These are phyloP conservation scores for Erythrobasidium hasegawianum DNA, from an alignment of 1,284 basidiomycete genomes.

Conservation along the genomic window DNA sequence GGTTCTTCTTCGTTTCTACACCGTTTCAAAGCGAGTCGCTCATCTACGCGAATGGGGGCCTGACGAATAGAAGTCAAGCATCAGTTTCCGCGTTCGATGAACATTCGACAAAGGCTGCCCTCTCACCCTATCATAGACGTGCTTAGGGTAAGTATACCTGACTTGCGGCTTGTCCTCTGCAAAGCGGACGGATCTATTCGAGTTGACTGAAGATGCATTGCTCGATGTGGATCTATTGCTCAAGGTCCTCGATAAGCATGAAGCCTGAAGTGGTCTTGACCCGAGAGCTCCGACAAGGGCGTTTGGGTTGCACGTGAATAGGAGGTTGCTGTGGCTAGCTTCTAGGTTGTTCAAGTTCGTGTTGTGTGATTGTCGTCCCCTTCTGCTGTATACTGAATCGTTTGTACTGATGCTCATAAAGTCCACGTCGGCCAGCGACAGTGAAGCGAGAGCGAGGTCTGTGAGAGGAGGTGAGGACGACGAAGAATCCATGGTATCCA, in stretches of 20 bases:
- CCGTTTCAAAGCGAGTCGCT: neutral
- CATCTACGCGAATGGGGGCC: neutral
- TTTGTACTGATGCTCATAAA: too few species aligned
- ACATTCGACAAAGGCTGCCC: neutral
- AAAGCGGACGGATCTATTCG: constrained; percentile 1
- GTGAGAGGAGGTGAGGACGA: too few species aligned
- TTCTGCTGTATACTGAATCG: too few species aligned
- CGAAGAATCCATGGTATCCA: too few species aligned
- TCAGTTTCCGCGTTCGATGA: neutral
- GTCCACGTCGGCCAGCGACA: too few species aligned
- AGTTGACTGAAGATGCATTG: constrained; percentile 2
- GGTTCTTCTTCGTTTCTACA: neutral
- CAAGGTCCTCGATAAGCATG: neutral
- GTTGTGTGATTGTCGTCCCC: too few species aligned
- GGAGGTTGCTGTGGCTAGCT: too few species aligned
- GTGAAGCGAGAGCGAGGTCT: too few species aligned
- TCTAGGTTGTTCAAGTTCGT: too few species aligned
- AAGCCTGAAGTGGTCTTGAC: neutral
- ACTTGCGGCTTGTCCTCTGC: neutral
- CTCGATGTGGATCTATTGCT: constrained; percentile 1
- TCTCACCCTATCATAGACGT: constrained; percentile 4
- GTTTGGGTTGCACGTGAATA: too few species aligned
- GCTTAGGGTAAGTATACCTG: constrained; percentile 3
- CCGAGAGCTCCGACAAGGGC: too few species aligned
- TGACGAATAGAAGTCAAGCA: neutral